phyloP scores from a whole-genome alignment of 2,329 filamentous ascomycete species.

The Epichloe glyceriae region DNA sequence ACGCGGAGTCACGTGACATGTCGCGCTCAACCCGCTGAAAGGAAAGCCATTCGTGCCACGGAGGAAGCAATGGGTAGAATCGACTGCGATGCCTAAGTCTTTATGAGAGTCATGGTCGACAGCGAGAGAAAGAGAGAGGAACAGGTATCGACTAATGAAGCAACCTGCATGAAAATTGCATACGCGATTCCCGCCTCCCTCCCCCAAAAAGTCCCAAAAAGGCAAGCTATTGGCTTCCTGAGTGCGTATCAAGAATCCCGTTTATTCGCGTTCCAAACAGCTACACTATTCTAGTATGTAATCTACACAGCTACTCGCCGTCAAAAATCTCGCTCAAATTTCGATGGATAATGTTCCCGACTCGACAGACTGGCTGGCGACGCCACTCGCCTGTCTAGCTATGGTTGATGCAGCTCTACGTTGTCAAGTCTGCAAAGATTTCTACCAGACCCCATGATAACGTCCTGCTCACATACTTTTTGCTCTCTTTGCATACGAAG shows the following conservation, averaged over 20 bases:
- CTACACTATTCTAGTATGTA: background rate
- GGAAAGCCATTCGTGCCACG: too few relatives aligned
- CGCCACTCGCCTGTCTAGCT: conserved; percentile 51
- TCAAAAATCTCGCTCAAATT: conserved; percentile 13
- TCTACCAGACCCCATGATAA: conserved; percentile 93
- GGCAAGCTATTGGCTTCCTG: background rate
- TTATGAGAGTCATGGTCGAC: background rate
- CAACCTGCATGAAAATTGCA: background rate
- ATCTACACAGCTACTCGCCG: background rate
- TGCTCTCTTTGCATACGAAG: conserved; percentile 92
- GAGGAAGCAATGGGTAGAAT: background rate
- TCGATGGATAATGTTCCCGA: conserved; percentile 42
- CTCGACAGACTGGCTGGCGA: conserved; percentile 74
- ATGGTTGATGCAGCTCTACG: conserved; percentile 73
- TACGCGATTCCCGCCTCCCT: background rate
- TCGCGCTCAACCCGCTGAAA: too few relatives aligned
- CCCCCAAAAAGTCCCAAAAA: background rate
- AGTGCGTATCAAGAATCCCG: background rate
- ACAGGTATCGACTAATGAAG: background rate
- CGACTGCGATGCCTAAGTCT: background rate
- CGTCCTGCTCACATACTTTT: conserved; percentile 88
- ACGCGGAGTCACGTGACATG: conserved; percentile 24
- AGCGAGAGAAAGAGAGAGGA: background rate
- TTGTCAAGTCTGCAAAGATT: conserved; percentile 97
- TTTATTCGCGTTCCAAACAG: background rate